Evolutionary conservation across 2,329 filamentous ascomycete species (phyloP).

Genomic region (Grosmannia serpens): DNA sequence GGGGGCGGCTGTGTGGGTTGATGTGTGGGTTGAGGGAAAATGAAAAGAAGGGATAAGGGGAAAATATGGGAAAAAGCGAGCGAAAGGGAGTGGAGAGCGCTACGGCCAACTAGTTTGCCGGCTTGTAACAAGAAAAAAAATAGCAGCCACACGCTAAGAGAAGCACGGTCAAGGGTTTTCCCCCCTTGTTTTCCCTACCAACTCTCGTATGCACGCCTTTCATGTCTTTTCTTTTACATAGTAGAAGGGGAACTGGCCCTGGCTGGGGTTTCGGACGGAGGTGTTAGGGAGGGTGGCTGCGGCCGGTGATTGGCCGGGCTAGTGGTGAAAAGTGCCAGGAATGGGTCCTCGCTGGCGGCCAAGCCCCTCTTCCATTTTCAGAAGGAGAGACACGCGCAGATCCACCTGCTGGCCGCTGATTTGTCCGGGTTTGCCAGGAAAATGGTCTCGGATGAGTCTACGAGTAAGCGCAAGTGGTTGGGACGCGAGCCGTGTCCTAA

Average conservation of each 20-base stretch:
- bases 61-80: neutral
- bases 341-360: neutral
- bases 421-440: neutral
- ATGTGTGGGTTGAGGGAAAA: neutral
- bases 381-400: neutral
- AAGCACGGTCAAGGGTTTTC: neutral
- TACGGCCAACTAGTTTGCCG: neutral
- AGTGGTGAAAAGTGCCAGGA: neutral
- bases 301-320: conserved; percentile 7
- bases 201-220: neutral
- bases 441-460: neutral
- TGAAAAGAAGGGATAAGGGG: neutral
- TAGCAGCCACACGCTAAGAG: neutral
- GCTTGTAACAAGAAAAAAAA: neutral
- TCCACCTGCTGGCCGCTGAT: neutral
- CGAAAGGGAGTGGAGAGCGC: neutral
- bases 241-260: neutral
- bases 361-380: neutral
- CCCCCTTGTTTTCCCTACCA: neutral
- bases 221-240: neutral
- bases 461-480: neutral
- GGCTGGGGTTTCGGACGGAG: conserved; percentile 14
- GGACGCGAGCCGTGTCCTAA: neutral
- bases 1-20: neutral
- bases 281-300: conserved; percentile 1